These are phyloP conservation scores for Stagonosporopsis vannaccii DNA, from an alignment of 2,329 filamentous ascomycete genomes.

Conservation along the genomic window DNA sequence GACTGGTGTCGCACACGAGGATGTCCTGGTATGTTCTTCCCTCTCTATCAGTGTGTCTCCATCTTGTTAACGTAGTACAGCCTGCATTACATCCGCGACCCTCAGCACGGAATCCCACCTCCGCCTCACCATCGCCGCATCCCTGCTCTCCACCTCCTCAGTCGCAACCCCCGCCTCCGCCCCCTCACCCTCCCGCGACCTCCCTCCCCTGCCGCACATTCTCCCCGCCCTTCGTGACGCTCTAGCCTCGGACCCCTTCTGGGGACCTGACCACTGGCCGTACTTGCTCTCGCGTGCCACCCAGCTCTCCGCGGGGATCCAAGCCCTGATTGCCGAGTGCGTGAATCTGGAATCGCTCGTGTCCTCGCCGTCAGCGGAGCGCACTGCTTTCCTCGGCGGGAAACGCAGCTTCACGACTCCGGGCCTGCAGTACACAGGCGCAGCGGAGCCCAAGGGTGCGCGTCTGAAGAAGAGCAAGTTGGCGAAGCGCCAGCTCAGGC, in stretches of 20 bases:
- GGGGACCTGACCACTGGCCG: slow-evolving; percentile 54
- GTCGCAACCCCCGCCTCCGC: slow-evolving; percentile 27
- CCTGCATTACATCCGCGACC: slow-evolving; percentile 54
- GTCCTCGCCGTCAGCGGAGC: slow-evolving; percentile 34
- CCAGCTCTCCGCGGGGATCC: slow-evolving; percentile 53
- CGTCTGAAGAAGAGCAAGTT: slow-evolving; percentile 51
- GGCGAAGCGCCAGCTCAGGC: slow-evolving; percentile 54
- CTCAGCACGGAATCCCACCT: slow-evolving; percentile 58
- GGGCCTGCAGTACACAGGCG: slow-evolving; percentile 15
- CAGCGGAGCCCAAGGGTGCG: slow-evolving; percentile 34
- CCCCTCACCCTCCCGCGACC: slow-evolving; percentile 18
- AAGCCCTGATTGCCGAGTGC: slow-evolving; percentile 56
- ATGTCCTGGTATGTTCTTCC: slow-evolving; percentile 54
- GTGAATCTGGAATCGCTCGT: slow-evolving; percentile 53
- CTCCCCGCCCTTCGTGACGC: slow-evolving; percentile 53
- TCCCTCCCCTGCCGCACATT: slow-evolving; percentile 49
- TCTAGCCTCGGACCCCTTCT: slow-evolving; percentile 53
- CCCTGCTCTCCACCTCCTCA: slow-evolving; percentile 51
- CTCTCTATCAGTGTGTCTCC: background rate
- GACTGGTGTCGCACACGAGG: slow-evolving; percentile 65
- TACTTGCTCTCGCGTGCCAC: slow-evolving; percentile 54
- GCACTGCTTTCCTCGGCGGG: slow-evolving; percentile 17
- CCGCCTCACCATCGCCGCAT: slow-evolving; percentile 56
- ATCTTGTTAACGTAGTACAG: slow-evolving; percentile 30
- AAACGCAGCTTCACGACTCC: slow-evolving; percentile 33